These are phyloP conservation scores for Bonia amplexicaulis DNA, from an alignment of 176 grass and related monocot genomes.

Conservation along the genomic window DNA sequence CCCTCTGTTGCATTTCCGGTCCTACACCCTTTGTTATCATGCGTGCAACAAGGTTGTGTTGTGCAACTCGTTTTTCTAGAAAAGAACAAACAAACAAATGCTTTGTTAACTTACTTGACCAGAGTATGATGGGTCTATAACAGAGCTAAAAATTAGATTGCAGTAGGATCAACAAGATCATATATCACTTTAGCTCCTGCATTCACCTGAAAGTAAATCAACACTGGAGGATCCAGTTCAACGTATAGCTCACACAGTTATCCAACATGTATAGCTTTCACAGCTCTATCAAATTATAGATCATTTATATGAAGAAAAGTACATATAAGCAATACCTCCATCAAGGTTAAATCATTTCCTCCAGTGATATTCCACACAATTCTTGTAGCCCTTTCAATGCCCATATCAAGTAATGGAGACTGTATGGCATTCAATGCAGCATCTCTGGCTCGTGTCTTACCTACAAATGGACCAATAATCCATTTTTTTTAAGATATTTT, in stretches of 20 bases:
- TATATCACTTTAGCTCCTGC: conserved; percentile 47
- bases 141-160: conserved; percentile 55
- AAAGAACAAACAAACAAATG: background rate
- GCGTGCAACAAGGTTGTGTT: background rate
- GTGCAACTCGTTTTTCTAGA: background rate
- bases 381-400: background rate
- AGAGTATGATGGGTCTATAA: conserved; percentile 44
- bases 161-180: conserved; percentile 52
- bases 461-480: background rate
- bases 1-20: too few relatives aligned
- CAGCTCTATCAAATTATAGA: background rate
- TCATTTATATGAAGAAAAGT: background rate
- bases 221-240: background rate
- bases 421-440: background rate
- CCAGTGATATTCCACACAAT: background rate
- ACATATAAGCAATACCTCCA: background rate
- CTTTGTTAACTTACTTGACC: conserved; percentile 41
- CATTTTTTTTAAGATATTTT: conserved; percentile 26
- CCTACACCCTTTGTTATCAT: background rate
- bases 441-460: background rate
- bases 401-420: background rate
- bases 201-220: conserved; percentile 40
- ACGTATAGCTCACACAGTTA: background rate
- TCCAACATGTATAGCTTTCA: background rate
- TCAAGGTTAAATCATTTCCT: background rate